Evolutionary conservation across 768 basidiomycete species (phyloP).

Genomic region (Bullera alba): DNA sequence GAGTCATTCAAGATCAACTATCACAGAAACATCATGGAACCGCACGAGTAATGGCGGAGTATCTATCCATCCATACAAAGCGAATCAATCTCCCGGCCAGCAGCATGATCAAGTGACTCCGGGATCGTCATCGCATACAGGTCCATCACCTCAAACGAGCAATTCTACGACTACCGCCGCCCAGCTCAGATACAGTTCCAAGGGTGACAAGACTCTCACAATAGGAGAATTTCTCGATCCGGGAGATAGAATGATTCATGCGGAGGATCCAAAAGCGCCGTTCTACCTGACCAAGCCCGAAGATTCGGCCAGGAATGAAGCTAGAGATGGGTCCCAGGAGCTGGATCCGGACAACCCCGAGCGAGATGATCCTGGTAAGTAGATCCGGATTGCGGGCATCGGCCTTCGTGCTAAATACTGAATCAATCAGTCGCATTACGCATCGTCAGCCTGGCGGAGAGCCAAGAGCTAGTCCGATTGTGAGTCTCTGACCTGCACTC

Average conservation of each 20-base stretch:
- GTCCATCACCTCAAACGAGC: no score
- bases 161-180: no score
- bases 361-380: conserved; percentile 17
- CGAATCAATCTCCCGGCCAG: no score
- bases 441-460: conserved; percentile 15
- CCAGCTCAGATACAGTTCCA: no score
- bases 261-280: not conserved
- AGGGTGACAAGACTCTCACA: no score
- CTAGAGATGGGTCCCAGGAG: not conserved
- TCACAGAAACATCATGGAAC: no score
- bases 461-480: conserved; percentile 11
- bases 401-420: not conserved
- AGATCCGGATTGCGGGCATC: not conserved
- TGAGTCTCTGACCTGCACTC: not conserved
- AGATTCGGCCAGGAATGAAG: not conserved
- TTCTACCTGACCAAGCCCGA: not conserved
- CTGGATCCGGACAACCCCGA: not conserved
- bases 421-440: conserved; percentile 12
- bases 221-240: not conserved
- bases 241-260: not conserved
- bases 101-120: no score
- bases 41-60: no score
- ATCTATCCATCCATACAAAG: no score
- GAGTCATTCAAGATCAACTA: no score
- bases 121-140: no score